Evolutionary conservation across 2,329 filamentous ascomycete species (phyloP), one percentile per base, ranked within the genome.

Genomic region (Calycina herbarum): DNA sequence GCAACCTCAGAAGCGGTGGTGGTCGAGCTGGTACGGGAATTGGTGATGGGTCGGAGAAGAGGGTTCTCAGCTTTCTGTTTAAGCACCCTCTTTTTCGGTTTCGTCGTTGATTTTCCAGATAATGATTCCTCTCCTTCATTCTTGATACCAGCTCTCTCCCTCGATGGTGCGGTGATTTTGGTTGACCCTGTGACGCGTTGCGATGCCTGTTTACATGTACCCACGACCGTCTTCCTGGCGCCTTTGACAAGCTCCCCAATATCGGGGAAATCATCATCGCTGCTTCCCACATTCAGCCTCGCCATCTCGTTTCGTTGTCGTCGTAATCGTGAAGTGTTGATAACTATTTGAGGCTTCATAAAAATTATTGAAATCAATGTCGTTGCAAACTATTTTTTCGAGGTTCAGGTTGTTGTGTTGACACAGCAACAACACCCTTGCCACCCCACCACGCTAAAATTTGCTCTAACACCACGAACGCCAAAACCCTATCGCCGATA

Each of bases 61-160:
- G 70, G 67, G 57, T 71, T 71, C 60, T 69, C 66, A 58, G 60
- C 29, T 35, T 42, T 63, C 59, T 61, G 65, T 33, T 70, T 70
- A 13, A 71, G 40, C 10, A 71, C 58, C 38, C 70, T 64, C 42
- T 69, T 71, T 57, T 64, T 73, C 20, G 66, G 63, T 61, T 70
- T 72, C 29, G 63, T 17, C 59, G 24, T 38, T 27, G 62, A 2
- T 57, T 67, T 66, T 15, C 35, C 51, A 57, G 54, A 29, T 31
- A 24, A 33, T 35, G 17, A 27, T 45, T 48, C 38, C 24, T 54
- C 40, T n/a, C 59, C 40, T 60, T 64, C 27, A 35, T 45, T n/a
- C 56, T 54, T 27, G 61, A 51, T 38, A 61, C 40, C 48, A 56
- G n/a, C 57, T 59, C 5, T 61, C 40, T 54, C 64, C 61, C 40